A percentile compares a stretch with the other conserved stretches of the same genome.
These are phyloP conservation scores for Pichia sp. DNA, from an alignment of 1,139 yeast species.

Conservation along the genomic window DNA sequence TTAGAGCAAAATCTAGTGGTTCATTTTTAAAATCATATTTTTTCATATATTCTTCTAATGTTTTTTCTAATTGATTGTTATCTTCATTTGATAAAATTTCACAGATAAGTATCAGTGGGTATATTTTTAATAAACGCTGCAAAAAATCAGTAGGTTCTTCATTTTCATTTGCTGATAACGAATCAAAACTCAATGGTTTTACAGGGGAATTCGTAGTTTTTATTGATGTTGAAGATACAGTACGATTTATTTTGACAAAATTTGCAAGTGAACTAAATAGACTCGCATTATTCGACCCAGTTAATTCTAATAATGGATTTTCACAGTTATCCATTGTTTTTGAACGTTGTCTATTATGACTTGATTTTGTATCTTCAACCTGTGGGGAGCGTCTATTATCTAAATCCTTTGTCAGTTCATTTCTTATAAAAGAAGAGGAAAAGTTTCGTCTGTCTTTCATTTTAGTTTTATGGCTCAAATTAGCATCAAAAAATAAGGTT, in stretches of 20 bases:
- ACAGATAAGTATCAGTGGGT: conserved; percentile 21
- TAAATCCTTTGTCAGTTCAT: background rate
- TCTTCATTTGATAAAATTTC: conserved; percentile 19
- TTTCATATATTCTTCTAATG: conserved; percentile 35
- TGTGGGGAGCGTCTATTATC: background rate
- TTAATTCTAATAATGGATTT: conserved; percentile 13
- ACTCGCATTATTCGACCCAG: conserved; percentile 16
- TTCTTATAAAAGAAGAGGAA: background rate
- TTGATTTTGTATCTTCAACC: background rate
- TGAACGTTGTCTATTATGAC: conserved; percentile 22
- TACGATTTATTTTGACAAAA: conserved; percentile 22
- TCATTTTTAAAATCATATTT: conserved; percentile 41
- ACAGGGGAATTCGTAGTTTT: conserved; percentile 1
- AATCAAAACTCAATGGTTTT: conserved; percentile 8
- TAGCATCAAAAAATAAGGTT: background rate
- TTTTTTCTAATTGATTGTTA: conserved; percentile 22
- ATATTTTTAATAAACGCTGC: conserved; percentile 18
- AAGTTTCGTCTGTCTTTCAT: background rate
- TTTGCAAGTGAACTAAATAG: conserved; percentile 26
- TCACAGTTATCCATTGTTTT: conserved; percentile 26
- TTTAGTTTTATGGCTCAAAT: background rate
- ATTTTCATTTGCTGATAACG: conserved; percentile 8
- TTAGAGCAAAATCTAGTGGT: conserved; percentile 57
- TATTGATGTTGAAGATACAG: conserved; percentile 4
- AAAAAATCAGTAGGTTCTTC: conserved; percentile 21